Evolutionary conservation across 352 stramenopile genomes (phyloP), one percentile per base, ranked within the genome.

Genomic region (Pythium insidiosum): DNA sequence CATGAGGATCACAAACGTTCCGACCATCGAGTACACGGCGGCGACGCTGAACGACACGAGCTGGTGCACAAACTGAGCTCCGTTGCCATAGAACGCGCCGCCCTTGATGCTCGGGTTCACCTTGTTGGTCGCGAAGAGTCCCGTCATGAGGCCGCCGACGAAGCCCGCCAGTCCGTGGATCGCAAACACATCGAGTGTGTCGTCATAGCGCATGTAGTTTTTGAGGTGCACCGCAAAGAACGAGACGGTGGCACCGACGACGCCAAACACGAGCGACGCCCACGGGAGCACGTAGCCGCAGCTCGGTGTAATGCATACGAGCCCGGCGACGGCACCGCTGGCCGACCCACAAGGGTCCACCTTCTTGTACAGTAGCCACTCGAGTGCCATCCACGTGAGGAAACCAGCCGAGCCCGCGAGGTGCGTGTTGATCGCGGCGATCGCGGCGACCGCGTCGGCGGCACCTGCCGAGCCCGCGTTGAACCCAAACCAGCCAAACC

Each of bases 401-500:
- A 86, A 84, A 2, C 77, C 77, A 0, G 73, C 66, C 19, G 59
- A 74, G 10, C 68, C 51, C 13, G 72, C 73, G 38, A 90, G 33
- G 44, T 89, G 75, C 10, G 74, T 88, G 65, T 87, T 88, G 47
- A 93, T 68, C 7, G 61, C 74, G 33, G 76, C 78, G 12, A 67
- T 73, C 3, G 72, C 72, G 6, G 81, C 78, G 42, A 88, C 73
- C 7, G 65, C 63, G 38, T 88, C 73, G 1, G 76, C 74, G 2
- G 63, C 68, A 29, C 58, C 65, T n/a, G 71, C 50, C 6, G 74
- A 88, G 25, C 78, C 78, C 19, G 66, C 75, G 47, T 89, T 90
- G 53, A 93, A 93, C 23, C 81, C 79, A 39, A 88, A 90, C 78
- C 81, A 93, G n/a, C 81, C 81, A 34, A 87, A 87, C 81, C 81